A percentile compares a stretch with the other conserved stretches of the same genome.
Conservation (phyloP, 352 stramenopile species). For the Phytophthora gonapodyides region DNA sequence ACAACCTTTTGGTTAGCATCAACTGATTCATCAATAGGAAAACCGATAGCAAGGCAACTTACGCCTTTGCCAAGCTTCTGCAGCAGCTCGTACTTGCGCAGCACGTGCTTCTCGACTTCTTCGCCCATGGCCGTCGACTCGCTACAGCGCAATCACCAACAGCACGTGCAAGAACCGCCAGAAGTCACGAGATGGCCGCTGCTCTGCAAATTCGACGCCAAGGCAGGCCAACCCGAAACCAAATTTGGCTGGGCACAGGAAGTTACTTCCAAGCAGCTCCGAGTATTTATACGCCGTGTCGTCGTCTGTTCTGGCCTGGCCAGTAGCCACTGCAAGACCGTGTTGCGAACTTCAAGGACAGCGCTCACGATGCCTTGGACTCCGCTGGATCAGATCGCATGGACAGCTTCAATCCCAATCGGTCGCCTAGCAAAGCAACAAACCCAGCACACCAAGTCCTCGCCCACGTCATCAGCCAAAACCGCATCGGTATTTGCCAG, state of each 20-base stretch:
- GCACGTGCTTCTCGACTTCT: constrained; percentile 93
- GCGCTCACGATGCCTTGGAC: neutral
- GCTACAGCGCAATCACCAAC: neutral
- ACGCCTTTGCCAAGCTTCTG: constrained; percentile 95
- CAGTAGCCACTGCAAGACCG: neutral
- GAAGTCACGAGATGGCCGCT: constrained; percentile 18
- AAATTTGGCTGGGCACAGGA: constrained; percentile 23
- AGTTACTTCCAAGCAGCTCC: constrained; percentile 7
- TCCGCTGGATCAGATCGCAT: constrained; percentile 19
- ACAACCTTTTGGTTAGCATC: constrained; percentile 7
- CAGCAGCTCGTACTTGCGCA: constrained; percentile 93
- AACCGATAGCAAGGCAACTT: constrained; percentile 16
- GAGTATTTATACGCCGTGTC: constrained; percentile 30
- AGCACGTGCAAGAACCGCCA: constrained; percentile 5
- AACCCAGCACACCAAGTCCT: constrained; percentile 9
- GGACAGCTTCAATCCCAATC: constrained; percentile 9
- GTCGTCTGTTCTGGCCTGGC: constrained; percentile 10
- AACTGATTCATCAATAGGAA: constrained; percentile 6
- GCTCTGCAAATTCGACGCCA: constrained; percentile 2
- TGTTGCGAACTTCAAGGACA: constrained; percentile 30
- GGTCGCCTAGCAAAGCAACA: neutral
- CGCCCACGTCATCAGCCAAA: constrained; percentile 31
- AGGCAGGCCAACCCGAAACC: constrained; percentile 24
- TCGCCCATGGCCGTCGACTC: constrained; percentile 74
- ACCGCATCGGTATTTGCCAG: constrained; percentile 33